Evolutionary conservation across 106 monocot species (phyloP), one percentile per base, ranked within the genome.

Genomic region (Ottelia alismoides): DNA sequence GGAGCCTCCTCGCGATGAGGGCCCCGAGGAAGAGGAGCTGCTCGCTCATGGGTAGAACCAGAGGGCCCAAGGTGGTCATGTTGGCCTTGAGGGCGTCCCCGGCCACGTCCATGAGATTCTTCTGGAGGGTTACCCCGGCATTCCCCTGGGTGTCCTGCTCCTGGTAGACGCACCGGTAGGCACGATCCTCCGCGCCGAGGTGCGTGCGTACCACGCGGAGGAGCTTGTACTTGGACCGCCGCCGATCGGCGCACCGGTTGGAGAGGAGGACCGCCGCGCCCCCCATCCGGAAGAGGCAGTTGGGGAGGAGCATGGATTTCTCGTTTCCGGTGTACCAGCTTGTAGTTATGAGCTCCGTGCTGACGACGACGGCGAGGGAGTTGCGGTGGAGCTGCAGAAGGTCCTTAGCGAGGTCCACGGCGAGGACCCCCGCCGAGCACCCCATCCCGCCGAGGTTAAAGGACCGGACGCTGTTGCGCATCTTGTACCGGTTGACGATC

Each of bases 201-300:
- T n/a, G n/a, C n/a, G n/a, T n/a, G n/a, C n/a, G n/a, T n/a, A n/a
- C n/a, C n/a, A n/a, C n/a, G n/a, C n/a, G n/a, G n/a, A n/a, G n/a
- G n/a, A n/a, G n/a, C n/a, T n/a, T n/a, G n/a, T n/a, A n/a, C n/a
- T n/a, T n/a, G n/a, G n/a, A 30, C 49, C 61, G 17, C 61, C 61
- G 47, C 61, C 61, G 49, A 61, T 61, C 61, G 29, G 49, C 47
- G 61, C 49, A 61, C 61, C 61, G 49, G 61, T 61, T 61, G 27
- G 49, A 47, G 47, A 47, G 46, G 60, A n/a, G n/a, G n/a, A n/a
- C n/a, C n/a, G n/a, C n/a, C n/a, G n/a, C n/a, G n/a, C n/a, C n/a
- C n/a, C n/a, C n/a, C n/a, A n/a, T n/a, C n/a, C n/a, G n/a, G n/a
- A n/a, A n/a, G n/a, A n/a, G n/a, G n/a, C n/a, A n/a, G n/a, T n/a